Base-by-base conservation (phyloP, 306 rosid species). In the Pterocarpus santalinus region DNA sequence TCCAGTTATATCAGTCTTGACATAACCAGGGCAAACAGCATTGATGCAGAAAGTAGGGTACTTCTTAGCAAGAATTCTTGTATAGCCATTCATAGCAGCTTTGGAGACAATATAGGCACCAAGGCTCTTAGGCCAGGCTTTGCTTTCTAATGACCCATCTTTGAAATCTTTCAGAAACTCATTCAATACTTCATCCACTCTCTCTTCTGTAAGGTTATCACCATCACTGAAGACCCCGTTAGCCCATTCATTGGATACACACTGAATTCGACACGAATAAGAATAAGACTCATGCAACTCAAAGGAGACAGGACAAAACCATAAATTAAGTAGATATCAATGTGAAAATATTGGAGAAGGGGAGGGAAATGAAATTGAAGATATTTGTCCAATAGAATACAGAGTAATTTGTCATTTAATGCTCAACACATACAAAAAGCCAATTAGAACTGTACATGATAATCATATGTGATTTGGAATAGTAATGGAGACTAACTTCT, bases 1-100 rank as follows among this genome's bases (percentile, higher is more conserved):
- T 0, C 4, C 8, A 3, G 62, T 82, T 9, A 87, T 44, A 61
- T 87, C 87, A 0, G 87, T 85, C 62, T 79, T 87, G 5, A 82
- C 79, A 60, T 51, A 82, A 5, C 88, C 88, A 66, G 88, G 90
- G 7, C 83, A 85, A 57, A 87, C 76, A 63, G 76, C 0, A 62
- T 76, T 85, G 67, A 82, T 82, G 69, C 76, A 71, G 5, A 85
- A 11, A 2, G 2, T 52, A 0, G 79, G 81, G 2, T 75, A 46
- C 74, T 82, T 79, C 73, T 72, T 87, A 5, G 88, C 83, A 14
- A 82, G 49, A 68, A 87, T 75, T 71, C 85, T 87, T 5, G 90
- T 79, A 4, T 87, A 82, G 1, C 77, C 83, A 82, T 53, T 80
- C 85, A 87, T 0, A 10, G 51, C 64, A 41, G 80, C 83, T 83